Evolutionary conservation across 768 basidiomycete species (phyloP).

Genomic region (Multifurca ochricompacta): DNA sequence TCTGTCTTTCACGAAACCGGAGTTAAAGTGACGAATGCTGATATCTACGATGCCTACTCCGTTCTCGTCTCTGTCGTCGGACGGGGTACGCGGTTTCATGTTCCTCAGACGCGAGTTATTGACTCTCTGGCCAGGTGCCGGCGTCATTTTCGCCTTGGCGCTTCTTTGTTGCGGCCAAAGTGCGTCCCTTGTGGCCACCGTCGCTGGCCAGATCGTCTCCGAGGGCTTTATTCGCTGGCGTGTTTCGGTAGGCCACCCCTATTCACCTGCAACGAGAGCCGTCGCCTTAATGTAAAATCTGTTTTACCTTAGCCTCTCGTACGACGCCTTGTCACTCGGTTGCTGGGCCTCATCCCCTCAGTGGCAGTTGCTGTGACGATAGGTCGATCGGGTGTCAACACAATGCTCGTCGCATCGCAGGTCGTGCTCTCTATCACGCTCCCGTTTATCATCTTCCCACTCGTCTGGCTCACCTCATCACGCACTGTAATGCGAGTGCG

Average conservation of each 20-base stretch:
- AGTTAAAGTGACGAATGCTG: constrained; percentile 42
- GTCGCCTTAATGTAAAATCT: constrained; percentile 3
- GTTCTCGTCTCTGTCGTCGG: constrained; percentile 65
- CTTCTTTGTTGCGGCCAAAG: constrained; percentile 83
- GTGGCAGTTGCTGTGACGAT: constrained; percentile 67
- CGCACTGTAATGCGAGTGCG: constrained; percentile 61
- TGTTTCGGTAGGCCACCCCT: constrained; percentile 60
- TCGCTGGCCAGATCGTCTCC: constrained; percentile 83
- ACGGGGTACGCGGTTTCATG: constrained; percentile 37
- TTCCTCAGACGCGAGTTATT: neutral
- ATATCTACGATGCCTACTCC: constrained; percentile 77
- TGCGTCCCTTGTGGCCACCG: constrained; percentile 81
- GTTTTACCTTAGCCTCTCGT: constrained; percentile 48
- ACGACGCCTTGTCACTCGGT: constrained; percentile 76
- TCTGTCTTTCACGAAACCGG: constrained; percentile 63
- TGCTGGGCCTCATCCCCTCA: constrained; percentile 76
- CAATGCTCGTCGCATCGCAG: constrained; percentile 79
- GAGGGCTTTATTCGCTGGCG: constrained; percentile 89
- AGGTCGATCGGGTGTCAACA: constrained; percentile 62
- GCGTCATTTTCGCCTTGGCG: constrained; percentile 81
- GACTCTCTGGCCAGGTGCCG: constrained; percentile 46
- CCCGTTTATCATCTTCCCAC: constrained; percentile 78
- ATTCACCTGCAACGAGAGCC: constrained; percentile 22
- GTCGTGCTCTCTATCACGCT: constrained; percentile 78
- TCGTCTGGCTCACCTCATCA: constrained; percentile 64